These are phyloP conservation scores for Ascochyta clinopodiicola DNA, from an alignment of 2,329 filamentous ascomycete genomes.

Conservation along the genomic window DNA sequence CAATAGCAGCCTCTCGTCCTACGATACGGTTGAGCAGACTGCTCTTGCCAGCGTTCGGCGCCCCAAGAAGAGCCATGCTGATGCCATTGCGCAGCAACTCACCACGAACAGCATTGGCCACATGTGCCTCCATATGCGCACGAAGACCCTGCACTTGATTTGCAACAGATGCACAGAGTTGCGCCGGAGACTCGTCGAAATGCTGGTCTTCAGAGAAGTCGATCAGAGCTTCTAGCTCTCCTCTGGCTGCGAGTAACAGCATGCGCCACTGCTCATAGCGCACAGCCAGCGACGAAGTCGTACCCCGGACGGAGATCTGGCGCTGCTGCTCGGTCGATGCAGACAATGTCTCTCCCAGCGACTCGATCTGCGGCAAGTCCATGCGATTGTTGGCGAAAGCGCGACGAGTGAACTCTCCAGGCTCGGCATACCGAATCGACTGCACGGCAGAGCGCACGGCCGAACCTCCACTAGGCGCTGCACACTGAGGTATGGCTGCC, in stretches of 20 bases:
- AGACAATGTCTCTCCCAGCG: conserved; percentile 65
- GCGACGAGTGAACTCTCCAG: conserved; percentile 92
- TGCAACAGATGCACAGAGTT: conserved; percentile 74
- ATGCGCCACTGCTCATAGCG: conserved; percentile 85
- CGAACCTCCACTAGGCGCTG: neutral
- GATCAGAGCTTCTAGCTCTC: conserved; percentile 92
- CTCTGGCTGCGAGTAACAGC: conserved; percentile 78
- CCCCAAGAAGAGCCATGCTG: conserved; percentile 82
- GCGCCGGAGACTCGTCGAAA: conserved; percentile 83
- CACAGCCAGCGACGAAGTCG: conserved; percentile 70
- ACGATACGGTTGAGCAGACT: conserved; percentile 90
- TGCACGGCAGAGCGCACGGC: neutral
- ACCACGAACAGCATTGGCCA: conserved; percentile 78
- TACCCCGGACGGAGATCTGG: conserved; percentile 80
- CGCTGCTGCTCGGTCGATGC: conserved; percentile 91
- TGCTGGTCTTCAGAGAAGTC: conserved; percentile 98
- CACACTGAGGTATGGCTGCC: conserved; percentile 70
- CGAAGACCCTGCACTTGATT: conserved; percentile 68
- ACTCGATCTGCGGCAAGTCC: conserved; percentile 82
- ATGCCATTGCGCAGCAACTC: conserved; percentile 88
- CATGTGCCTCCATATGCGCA: conserved; percentile 70
- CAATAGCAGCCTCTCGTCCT: conserved; percentile 92
- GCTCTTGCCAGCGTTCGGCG: conserved; percentile 94
- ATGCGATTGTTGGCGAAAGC: conserved; percentile 88
- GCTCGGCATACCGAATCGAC: conserved; percentile 82